Evolutionary conservation across 768 basidiomycete species (phyloP).

Genomic region (Crucibulum laeve): DNA sequence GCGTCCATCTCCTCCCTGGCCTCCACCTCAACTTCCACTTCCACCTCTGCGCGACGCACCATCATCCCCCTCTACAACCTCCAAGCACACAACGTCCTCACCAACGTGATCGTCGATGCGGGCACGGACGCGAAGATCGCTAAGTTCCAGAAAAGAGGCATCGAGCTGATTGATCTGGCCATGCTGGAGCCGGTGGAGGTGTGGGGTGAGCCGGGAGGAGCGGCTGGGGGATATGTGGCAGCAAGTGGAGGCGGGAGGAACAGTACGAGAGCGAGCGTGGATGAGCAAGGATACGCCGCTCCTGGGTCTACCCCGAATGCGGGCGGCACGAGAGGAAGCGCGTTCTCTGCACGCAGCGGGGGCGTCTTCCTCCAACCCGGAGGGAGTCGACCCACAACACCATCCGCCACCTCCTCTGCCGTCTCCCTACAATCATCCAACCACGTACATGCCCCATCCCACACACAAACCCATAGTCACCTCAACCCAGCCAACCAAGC

Average conservation of each 20-base stretch:
- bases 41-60: constrained; percentile 54
- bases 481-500: not conserved
- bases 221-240: constrained; percentile 7
- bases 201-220: constrained; percentile 36
- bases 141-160: constrained; percentile 64
- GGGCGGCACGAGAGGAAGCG: too few species aligned
- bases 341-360: too few species aligned
- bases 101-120: constrained; percentile 82
- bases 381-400: constrained; percentile 13
- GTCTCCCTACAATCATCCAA: constrained; percentile 19
- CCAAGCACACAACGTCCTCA: constrained; percentile 83
- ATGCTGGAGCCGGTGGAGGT: constrained; percentile 81
- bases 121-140: constrained; percentile 87
- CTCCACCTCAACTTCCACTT: constrained; percentile 22
- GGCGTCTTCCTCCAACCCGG: constrained; percentile 14
- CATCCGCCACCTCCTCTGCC: constrained; percentile 22
- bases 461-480: not conserved
- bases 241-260: constrained; percentile 18
- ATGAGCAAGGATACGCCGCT: constrained; percentile 21
- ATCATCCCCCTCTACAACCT: constrained; percentile 88
- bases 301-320: constrained; percentile 7
- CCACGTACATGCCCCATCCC: constrained; percentile 3
- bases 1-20: constrained; percentile 15
- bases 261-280: constrained; percentile 25
- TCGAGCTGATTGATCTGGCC: constrained; percentile 76